These are phyloP conservation scores for Allium cepa DNA, from an alignment of 106 monocot species.

Conservation along the genomic window DNA sequence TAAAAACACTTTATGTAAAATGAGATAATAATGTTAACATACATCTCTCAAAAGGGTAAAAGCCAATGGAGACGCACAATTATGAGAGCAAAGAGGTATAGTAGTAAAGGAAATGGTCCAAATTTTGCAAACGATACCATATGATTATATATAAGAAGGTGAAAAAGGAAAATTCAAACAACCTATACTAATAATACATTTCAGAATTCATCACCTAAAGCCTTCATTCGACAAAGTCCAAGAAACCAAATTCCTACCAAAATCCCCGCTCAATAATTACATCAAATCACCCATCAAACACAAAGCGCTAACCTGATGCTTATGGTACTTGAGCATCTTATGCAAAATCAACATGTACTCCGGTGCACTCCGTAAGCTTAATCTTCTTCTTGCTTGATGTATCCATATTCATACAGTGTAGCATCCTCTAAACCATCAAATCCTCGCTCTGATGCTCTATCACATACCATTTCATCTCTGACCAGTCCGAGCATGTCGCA, in stretches of 20 bases:
- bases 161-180: too few relatives aligned
- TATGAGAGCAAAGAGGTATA: too few relatives aligned
- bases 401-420: conserved; percentile 44
- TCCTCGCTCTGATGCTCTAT: conserved; percentile 96
- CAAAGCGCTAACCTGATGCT: conserved; percentile 80
- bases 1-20: too few relatives aligned
- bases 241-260: conserved; percentile 56
- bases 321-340: conserved; percentile 78
- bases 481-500: conserved; percentile 67
- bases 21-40: too few relatives aligned
- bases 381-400: conserved; percentile 11
- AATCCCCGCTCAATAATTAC: conserved; percentile 81
- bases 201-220: conserved; percentile 20
- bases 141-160: too few relatives aligned
- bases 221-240: conserved; percentile 77
- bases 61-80: too few relatives aligned
- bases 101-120: too few relatives aligned
- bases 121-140: too few relatives aligned
- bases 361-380: conserved; percentile 20
- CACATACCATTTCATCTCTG: conserved; percentile 83
- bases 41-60: too few relatives aligned
- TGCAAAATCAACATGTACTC: conserved; percentile 71
- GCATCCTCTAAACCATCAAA: conserved; percentile 93
- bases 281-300: conserved; percentile 64
- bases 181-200: background rate